Evolutionary conservation across 1,284 basidiomycete species (phyloP).

Genomic region (Naganishia liquefaciens): DNA sequence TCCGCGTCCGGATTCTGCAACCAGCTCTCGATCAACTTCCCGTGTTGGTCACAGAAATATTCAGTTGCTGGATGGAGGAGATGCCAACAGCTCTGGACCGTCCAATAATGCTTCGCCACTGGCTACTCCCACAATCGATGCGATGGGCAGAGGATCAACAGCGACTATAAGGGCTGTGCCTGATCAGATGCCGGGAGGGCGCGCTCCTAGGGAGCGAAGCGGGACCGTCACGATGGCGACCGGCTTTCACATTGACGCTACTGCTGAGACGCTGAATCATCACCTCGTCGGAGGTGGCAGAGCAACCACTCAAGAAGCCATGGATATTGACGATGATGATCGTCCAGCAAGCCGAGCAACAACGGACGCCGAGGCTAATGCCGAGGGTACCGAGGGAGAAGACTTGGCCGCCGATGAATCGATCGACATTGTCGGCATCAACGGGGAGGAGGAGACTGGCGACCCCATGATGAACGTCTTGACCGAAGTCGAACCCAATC

Average conservation of each 20-base stretch:
- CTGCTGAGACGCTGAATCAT: background rate
- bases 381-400: slow-evolving; percentile 21
- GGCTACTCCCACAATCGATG: slow-evolving; percentile 15
- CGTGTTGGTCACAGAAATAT: background rate
- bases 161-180: background rate
- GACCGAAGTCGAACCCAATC: slow-evolving; percentile 28
- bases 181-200: background rate
- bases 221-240: slow-evolving; percentile 23
- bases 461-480: slow-evolving; percentile 22
- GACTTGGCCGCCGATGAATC: slow-evolving; percentile 43
- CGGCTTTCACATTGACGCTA: background rate
- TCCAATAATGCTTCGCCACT: slow-evolving; percentile 19
- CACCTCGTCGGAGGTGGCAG: background rate
- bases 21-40: slow-evolving; percentile 9
- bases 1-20: slow-evolving; percentile 5
- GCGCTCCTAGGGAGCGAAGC: slow-evolving; percentile 20
- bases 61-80: slow-evolving; percentile 7
- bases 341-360: slow-evolving; percentile 31
- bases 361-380: slow-evolving; percentile 28
- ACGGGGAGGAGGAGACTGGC: slow-evolving; percentile 50
- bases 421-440: slow-evolving; percentile 61
- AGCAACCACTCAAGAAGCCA: slow-evolving; percentile 3
- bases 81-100: slow-evolving; percentile 25
- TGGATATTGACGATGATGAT: slow-evolving; percentile 27
- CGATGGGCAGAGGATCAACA: slow-evolving; percentile 3